Evolutionary conservation across 257 asterid species (phyloP), one percentile per base, ranked within the genome.

Genomic region (Haberlea rhodopensis): DNA sequence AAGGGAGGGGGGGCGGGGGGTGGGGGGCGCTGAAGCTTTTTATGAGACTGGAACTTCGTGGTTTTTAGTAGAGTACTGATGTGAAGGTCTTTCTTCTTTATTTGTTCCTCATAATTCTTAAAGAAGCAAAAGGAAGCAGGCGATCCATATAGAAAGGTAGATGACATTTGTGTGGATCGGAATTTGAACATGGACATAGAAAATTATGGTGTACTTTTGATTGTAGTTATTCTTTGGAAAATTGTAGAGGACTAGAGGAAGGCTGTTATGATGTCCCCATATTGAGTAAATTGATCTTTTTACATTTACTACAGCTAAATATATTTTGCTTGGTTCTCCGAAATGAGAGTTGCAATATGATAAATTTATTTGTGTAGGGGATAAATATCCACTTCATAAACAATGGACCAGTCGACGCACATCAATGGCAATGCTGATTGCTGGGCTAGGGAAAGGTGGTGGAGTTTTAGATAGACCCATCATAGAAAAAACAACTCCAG

Each of bases 391-490:
- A 62, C 75, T 60, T 60, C 84, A 89, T 64, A 89, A 72, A 55
- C 90, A 79, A 77, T 87, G 90, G 79, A 71, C 80, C 37, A 74
- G 76, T 70, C 84, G 84, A 71, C 79, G 79, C 79, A 70, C 76
- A 65, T 65, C 75, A 56, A 84, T 72, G 76, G 20, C 82, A 19
- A 66, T 81, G 83, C 87, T 83, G 25, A 69, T 77, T 61, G 76
- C 79, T 66, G 95, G 81, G 69, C 60, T 60, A 59, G 97, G 94
- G 49, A 85, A 80, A 84, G 95, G 98, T 34, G 91, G 91, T 24
- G 98, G 98, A 21, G 71, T 92, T 77, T 73, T 92, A 80, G 98
- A 92, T 2, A 85, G 84, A 74, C 98, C 97, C 15, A 82, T 87
- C 48, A 87, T 85, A 54, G 98, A 92, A 75, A 89, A 83, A 81